Evolutionary conservation across 2,329 filamentous ascomycete genomes (phyloP), one percentile per base, ranked within the genome.

Genomic region (Penicillium brasilianum): DNA sequence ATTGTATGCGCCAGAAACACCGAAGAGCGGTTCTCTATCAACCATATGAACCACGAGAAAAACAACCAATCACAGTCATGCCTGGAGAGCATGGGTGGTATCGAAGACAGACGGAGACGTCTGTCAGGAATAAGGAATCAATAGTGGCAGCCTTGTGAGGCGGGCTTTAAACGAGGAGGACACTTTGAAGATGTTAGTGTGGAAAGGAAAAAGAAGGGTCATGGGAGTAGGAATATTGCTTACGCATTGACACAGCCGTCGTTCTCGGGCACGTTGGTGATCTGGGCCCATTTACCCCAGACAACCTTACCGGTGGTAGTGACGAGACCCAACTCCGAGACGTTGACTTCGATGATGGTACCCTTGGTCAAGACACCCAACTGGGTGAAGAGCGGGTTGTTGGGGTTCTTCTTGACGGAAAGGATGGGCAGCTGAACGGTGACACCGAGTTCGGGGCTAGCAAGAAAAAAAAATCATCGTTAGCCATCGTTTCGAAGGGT

Each of bases 261-360:
- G 65, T 87, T 87, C 74, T 88, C 86, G 34, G 74, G 74, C 60
- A 63, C 67, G 59, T 70, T 81, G 55, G 77, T 85, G 54, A 91
- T 84, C 77, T 93, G 90, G 8, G 90, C 91, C 80, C 89, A 95
- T 68, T 91, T 85, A 69, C 92, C 93, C 93, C 93, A 97, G 7
- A 94, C 92, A 9, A 97, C 92, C 81, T 97, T 97, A 65, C 95
- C 95, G 64, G 88, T 89, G 1, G 93, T 90, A 2, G 95, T 98
- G 16, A 96, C 92, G 63, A 98, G 82, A 65, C 95, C 95, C 65
- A 98, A 80, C 76, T 99, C 95, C 59, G 87, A 90, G 32, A 97
- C 93, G 75, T 99, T 97, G 71, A 98, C 93, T 79, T 98, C 94
- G 72, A 94, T 87, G 63, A 90, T 87, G 32, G 88, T 94, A 66